Conservation (phyloP, 805 yeast genomes). For the Suhomyces faveliae region DNA sequence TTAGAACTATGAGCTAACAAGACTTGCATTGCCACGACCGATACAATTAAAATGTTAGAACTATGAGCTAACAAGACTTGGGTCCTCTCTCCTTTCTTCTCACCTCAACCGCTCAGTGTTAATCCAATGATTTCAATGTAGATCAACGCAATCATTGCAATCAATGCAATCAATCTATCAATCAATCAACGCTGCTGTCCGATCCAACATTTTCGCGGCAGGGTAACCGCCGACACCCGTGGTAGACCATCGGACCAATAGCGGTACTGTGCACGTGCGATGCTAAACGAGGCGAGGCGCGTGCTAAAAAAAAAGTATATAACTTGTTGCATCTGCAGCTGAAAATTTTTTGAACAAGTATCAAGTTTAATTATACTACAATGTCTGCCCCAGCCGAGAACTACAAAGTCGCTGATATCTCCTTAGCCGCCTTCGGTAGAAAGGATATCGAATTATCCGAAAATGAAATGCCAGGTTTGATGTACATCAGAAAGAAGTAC, state of each 20-base stretch:
- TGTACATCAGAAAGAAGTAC: constrained; percentile 93
- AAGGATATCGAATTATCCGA: constrained; percentile 98
- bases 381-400: constrained; percentile 50
- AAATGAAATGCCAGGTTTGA: constrained; percentile 99
- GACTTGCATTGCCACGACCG: too few species aligned
- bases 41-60: too few species aligned
- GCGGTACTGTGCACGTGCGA: constrained; percentile 1
- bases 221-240: neutral
- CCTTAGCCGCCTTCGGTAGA: constrained; percentile 99
- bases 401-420: constrained; percentile 96
- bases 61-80: too few species aligned
- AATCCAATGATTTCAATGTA: too few species aligned
- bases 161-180: neutral
- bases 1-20: too few species aligned
- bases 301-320: constrained; percentile 1
- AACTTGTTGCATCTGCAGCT: neutral
- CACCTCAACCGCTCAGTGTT: too few species aligned
- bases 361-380: constrained; percentile 9
- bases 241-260: neutral
- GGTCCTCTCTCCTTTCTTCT: too few species aligned
- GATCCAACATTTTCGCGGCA: neutral
- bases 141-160: neutral
- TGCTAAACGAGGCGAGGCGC: constrained; percentile 4
- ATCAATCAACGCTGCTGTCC: neutral
- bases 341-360: constrained; percentile 7